Conservation (phyloP, 2,329 filamentous ascomycete species). For the Amylocarpus encephaloides region DNA sequence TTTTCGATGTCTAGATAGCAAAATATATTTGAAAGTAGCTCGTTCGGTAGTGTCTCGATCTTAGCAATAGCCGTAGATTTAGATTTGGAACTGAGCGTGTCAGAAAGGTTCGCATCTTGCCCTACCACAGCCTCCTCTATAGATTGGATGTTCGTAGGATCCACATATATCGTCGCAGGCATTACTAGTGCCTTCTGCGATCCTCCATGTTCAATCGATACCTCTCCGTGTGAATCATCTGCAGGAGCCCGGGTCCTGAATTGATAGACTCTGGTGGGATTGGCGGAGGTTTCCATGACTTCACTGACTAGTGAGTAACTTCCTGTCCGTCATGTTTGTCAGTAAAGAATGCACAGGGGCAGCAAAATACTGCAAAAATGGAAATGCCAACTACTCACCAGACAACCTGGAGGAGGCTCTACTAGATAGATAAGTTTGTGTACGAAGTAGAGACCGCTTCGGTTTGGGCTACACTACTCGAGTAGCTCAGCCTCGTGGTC, state of each 20-base stretch:
- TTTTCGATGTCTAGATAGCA: constrained; percentile 44
- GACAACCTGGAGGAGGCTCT: too few species aligned
- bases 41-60: constrained; percentile 46
- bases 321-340: too few species aligned
- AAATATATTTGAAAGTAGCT: constrained; percentile 54
- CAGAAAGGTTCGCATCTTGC: background rate
- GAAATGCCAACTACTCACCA: too few species aligned
- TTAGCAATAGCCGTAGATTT: background rate
- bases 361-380: too few species aligned
- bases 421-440: too few species aligned
- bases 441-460: too few species aligned
- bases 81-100: background rate
- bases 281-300: background rate
- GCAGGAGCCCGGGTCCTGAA: background rate
- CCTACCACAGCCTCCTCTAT: background rate
- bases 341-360: too few species aligned
- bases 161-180: background rate
- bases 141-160: background rate
- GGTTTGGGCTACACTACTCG: too few species aligned
- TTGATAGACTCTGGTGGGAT: background rate
- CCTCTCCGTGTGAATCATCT: background rate
- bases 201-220: background rate
- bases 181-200: background rate
- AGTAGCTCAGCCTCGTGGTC: too few species aligned
- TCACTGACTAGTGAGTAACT: too few species aligned